Evolutionary conservation across 352 stramenopile genomes (phyloP).

Genomic region (Globisporangium echinulatum): DNA sequence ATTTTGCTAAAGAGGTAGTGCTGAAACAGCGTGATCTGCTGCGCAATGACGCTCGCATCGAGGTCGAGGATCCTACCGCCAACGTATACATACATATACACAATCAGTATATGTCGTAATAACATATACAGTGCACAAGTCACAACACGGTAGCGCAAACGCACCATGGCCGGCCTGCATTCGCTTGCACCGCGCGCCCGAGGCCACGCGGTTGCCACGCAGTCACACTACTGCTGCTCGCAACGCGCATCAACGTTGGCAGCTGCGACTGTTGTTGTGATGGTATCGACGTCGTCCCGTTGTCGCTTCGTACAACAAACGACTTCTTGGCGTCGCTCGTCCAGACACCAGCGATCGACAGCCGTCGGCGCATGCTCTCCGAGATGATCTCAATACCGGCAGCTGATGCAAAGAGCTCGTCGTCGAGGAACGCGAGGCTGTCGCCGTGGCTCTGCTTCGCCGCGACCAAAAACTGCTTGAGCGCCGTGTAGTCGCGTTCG

Average conservation of each 20-base stretch:
- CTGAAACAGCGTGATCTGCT: constrained; percentile 83
- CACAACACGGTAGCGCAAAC: constrained; percentile 3
- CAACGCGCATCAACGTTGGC: constrained; percentile 17
- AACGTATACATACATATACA: no score
- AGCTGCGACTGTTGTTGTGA: background rate
- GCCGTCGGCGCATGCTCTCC: constrained; percentile 57
- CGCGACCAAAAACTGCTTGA: constrained; percentile 64
- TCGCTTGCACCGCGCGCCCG: constrained; percentile 15
- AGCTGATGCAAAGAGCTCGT: constrained; percentile 60
- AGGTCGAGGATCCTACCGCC: constrained; percentile 60
- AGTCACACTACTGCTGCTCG: constrained; percentile 28
- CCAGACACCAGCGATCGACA: constrained; percentile 77
- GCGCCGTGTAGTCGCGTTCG: constrained; percentile 61
- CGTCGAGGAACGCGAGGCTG: constrained; percentile 55
- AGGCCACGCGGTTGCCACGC: constrained; percentile 47
- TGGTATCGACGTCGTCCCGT: no score
- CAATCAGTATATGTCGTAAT: no score
- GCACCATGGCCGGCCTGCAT: constrained; percentile 47
- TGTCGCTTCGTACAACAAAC: constrained; percentile 50
- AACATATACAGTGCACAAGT: no score
- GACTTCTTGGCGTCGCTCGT: constrained; percentile 47
- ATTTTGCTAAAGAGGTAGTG: constrained; percentile 88
- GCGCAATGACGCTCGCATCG: constrained; percentile 67
- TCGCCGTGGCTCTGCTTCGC: constrained; percentile 54
- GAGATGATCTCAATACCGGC: constrained; percentile 76